A percentile compares a stretch with the other conserved stretches of the same genome.
Evolutionary conservation across 768 basidiomycete species (phyloP).

Genomic region (Suillus subaureus): DNA sequence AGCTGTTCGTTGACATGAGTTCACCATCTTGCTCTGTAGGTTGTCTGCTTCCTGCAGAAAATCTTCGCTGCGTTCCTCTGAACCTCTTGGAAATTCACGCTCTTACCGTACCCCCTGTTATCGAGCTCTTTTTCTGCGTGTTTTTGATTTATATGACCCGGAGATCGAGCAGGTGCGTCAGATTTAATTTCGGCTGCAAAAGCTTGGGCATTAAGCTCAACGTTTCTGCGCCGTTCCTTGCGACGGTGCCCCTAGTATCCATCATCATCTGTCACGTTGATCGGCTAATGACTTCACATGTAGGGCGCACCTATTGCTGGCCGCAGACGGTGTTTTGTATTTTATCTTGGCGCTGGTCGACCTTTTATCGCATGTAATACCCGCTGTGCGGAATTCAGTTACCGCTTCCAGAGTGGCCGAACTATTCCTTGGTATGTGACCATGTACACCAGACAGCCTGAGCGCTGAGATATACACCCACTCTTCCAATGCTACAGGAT

Average conservation of each 20-base stretch:
- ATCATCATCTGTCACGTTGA: not conserved
- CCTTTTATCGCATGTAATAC: slow-evolving; percentile 56
- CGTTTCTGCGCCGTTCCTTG: slow-evolving; percentile 15
- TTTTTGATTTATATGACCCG: slow-evolving; percentile 52
- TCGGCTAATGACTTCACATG: slow-evolving; percentile 6
- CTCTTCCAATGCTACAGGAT: slow-evolving; percentile 32
- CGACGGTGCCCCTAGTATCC: not conserved
- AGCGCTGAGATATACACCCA: not conserved
- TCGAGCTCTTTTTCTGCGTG: slow-evolving; percentile 64
- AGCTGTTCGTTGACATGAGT: slow-evolving; percentile 16
- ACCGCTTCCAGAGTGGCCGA: slow-evolving; percentile 55
- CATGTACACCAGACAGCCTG: not conserved
- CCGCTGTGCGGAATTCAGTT: slow-evolving; percentile 50
- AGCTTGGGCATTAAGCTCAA: not conserved
- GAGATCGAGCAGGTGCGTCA: slow-evolving; percentile 50
- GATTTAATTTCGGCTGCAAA: not conserved
- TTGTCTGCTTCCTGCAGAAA: slow-evolving; percentile 71
- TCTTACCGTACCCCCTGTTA: slow-evolving; percentile 61
- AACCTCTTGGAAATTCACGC: slow-evolving; percentile 45
- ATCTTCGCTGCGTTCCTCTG: slow-evolving; percentile 69
- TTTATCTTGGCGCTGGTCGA: slow-evolving; percentile 62
- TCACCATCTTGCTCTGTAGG: slow-evolving; percentile 53
- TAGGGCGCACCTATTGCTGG: slow-evolving; percentile 61
- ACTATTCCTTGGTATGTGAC: slow-evolving; percentile 59
- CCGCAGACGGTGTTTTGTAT: slow-evolving; percentile 63